Base-by-base conservation (phyloP, 148 eudicot genomes). In the Pouteria glomerata region DNA sequence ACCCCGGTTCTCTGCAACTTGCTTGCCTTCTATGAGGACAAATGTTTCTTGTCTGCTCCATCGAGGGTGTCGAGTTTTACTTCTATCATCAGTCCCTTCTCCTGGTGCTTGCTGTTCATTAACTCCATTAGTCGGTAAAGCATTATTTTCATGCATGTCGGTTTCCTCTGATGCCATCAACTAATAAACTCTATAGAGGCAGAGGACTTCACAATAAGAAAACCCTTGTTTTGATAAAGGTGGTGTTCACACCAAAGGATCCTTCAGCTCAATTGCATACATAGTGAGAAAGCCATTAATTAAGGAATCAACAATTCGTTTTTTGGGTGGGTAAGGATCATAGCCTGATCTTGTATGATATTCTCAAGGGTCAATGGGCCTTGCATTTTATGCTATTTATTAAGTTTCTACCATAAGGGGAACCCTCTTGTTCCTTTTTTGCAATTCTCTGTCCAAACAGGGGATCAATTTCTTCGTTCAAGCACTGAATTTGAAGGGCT, bases 1-100 rank as follows among this genome's bases (percentile, higher is more conserved):
- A 27, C 81, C 89, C 31, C 90, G 73, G 44, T 75, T 82, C 78
- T 89, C 94, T 0, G 85, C 94, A 24, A 80, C 82, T 65, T 78
- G 55, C 60, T 89, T 89, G 0, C 89, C 90, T 68, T 89, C 89
- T 42, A 86, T 86, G 33, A 89, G 77, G 13, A 85, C 80, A 31
- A 89, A 71, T 26, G 86, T 89, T 45, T 89, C 94, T 27, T 86
- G 87, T 13, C 88, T 66, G 19, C 89, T 86, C 94, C 94, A 89
- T 16, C 90, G 79, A 0, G 94, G 90, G 24, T 85, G 83, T 39
- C 94, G 87, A 1, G 81, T 75, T 75, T 80, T 89, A 29, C 60
- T 73, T 53, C 57, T 74, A 15, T 78, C 82, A 6, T 70, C 71
- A 27, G 24, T 29, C 10, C 48, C 66, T 44, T 63, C 77, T 62